A percentile compares a stretch with the other conserved stretches of the same genome.
Evolutionary conservation across 2,329 filamentous ascomycete genomes (phyloP).

Genomic region (Cladophialophora chaetospira): DNA sequence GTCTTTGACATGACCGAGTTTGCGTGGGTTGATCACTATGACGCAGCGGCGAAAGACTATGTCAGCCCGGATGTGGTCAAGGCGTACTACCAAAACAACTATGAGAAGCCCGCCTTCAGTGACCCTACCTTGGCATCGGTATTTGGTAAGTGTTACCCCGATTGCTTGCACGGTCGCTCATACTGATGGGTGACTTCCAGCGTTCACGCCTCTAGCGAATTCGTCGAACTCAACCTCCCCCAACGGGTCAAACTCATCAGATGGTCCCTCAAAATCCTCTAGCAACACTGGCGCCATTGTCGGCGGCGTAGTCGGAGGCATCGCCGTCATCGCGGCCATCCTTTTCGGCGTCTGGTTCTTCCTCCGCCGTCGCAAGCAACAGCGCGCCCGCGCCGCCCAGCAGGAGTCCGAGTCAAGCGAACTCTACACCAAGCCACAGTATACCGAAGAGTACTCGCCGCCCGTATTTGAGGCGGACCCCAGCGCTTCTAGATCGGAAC

Average conservation of each 20-base stretch:
- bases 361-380: not conserved
- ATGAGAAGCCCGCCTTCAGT: conserved; percentile 17
- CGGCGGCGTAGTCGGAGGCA: conserved; percentile 24
- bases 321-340: conserved; percentile 15
- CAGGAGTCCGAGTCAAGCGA: not conserved
- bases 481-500: conserved; percentile 9
- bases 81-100: conserved; percentile 38
- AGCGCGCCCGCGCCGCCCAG: not conserved
- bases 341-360: conserved; percentile 6
- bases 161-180: not conserved
- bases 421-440: not conserved
- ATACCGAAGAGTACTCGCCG: not conserved
- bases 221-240: conserved; percentile 9
- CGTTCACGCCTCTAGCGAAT: conserved; percentile 1
- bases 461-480: conserved; percentile 8
- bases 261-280: not conserved
- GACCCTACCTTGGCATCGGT: conserved; percentile 7
- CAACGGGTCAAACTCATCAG: not conserved
- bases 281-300: conserved; percentile 12
- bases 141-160: conserved; percentile 9
- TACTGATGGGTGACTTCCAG: not conserved
- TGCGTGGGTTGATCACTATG: conserved; percentile 40
- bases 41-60: conserved; percentile 41
- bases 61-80: conserved; percentile 36
- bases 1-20: conserved; percentile 46